phyloP scores from a whole-genome alignment of 2,329 filamentous ascomycete genomes.

The Venturia effusa region DNA sequence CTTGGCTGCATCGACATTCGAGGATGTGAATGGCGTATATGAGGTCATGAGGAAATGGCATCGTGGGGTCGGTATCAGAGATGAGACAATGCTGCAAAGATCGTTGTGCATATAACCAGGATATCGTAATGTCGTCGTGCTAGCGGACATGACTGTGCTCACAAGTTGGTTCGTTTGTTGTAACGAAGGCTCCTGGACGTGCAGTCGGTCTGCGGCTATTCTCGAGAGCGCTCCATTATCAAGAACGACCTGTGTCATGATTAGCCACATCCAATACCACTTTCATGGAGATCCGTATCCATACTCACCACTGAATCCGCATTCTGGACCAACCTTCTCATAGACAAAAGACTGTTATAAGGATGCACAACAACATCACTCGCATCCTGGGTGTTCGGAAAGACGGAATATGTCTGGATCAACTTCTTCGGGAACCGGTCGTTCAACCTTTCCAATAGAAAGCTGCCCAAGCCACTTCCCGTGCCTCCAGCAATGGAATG shows the following conservation, averaged over 20 bases:
- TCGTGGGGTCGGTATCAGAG: conserved; percentile 87
- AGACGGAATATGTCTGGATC: conserved; percentile 98
- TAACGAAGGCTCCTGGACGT: conserved; percentile 91
- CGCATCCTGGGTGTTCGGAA: conserved; percentile 80
- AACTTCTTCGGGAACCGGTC: conserved; percentile 98
- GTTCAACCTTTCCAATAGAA: conserved; percentile 88
- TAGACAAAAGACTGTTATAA: conserved; percentile 90
- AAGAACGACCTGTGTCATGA: conserved; percentile 54
- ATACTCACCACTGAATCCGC: conserved; percentile 74
- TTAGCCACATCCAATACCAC: not conserved
- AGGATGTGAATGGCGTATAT: conserved; percentile 94
- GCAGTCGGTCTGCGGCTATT: conserved; percentile 87
- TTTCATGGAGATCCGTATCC: not conserved
- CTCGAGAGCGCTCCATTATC: conserved; percentile 90
- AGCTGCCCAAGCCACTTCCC: conserved; percentile 90
- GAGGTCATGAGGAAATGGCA: conserved; percentile 98
- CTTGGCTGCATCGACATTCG: conserved; percentile 93
- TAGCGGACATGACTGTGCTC: conserved; percentile 97
- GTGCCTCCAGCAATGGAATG: conserved; percentile 97
- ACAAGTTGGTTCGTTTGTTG: conserved; percentile 96
- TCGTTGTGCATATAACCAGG: conserved; percentile 99
- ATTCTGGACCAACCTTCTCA: conserved; percentile 86
- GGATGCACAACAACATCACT: conserved; percentile 94
- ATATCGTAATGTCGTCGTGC: conserved; percentile 90
- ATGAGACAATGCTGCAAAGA: conserved; percentile 90